Evolutionary conservation across 2,329 filamentous ascomycete species (phyloP).

Genomic region (Verticillium dahliae): DNA sequence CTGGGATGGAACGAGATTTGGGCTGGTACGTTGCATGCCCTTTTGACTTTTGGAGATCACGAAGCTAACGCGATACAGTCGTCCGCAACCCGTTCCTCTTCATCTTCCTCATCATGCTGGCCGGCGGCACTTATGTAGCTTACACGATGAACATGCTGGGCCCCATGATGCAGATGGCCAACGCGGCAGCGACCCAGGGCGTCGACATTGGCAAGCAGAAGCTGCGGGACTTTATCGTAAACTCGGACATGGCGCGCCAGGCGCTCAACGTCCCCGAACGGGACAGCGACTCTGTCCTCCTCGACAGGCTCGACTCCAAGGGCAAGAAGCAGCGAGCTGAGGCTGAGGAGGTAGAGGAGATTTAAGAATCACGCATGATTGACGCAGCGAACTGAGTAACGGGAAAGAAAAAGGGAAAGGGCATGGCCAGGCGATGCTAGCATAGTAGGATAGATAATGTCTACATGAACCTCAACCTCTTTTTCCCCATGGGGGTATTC

Average conservation of each 20-base stretch:
- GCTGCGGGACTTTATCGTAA: slow-evolving; percentile 82
- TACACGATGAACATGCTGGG: slow-evolving; percentile 94
- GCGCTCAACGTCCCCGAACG: slow-evolving; percentile 67
- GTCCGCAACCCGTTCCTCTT: slow-evolving; percentile 92
- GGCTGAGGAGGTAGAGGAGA: slow-evolving; percentile 56
- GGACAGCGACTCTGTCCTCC: slow-evolving; percentile 42
- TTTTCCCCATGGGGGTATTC: background rate
- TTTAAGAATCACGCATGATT: slow-evolving; percentile 24
- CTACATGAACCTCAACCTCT: background rate
- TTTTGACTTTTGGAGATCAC: background rate
- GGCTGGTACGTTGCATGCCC: slow-evolving; percentile 59
- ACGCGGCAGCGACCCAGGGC: slow-evolving; percentile 80
- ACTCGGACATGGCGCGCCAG: slow-evolving; percentile 76
- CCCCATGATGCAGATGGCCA: slow-evolving; percentile 91
- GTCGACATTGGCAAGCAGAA: slow-evolving; percentile 88
- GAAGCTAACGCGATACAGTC: slow-evolving; percentile 46
- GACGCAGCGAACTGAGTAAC: background rate
- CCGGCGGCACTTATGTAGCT: slow-evolving; percentile 75
- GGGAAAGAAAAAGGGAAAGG: background rate
- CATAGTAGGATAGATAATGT: slow-evolving; percentile 6
- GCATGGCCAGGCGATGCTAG: background rate
- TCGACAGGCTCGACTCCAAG: slow-evolving; percentile 54
- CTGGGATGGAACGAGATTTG: slow-evolving; percentile 99
- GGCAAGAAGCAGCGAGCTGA: slow-evolving; percentile 42
- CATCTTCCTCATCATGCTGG: slow-evolving; percentile 73